Evolutionary conservation across 2,329 filamentous ascomycete species (phyloP), one percentile per base, ranked within the genome.

Genomic region (Aspergillus fischeri): DNA sequence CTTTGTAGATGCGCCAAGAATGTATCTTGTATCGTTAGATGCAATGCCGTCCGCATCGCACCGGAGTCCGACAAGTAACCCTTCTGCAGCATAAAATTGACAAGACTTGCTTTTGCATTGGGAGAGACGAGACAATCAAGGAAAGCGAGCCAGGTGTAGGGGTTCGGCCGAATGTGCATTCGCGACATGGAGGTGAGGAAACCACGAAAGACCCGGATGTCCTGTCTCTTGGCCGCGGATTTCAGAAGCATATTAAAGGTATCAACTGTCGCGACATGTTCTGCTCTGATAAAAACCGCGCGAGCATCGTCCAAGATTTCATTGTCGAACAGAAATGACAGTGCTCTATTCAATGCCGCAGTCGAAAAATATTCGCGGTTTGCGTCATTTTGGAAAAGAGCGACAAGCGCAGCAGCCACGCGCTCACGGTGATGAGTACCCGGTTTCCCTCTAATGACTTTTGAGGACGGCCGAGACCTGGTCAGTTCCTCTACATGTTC

Each of bases 241-340:
- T 65, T 63, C 42, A 81, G 61, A 51, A 81, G 64, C 48, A 79
- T 75, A 51, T 80, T 80, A 61, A 75, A 79, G 5, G 75, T 77
- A 42, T 77, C 73, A 4, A 70, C 65, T 2, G 72, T 72, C 32
- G 73, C 67, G 25, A 75, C 61, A 49, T 72, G 65, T 52, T 76
- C 70, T 56, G 73, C 70, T 17, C 54, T 64, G 17, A 67, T 60
- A 51, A 78, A 74, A 6, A 80, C 59, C 1, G 55, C 38, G 38
- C 70, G 70, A 14, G 73, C 71, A 52, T 65, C 59, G 3, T 56
- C 49, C 25, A 76, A 64, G 29, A 67, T 65, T 35, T 73, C 68
- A 48, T 70, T 58, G 4, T 69, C 61, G 55, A 72, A 68, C 44
- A 78, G 68, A 57, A 67, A 80, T 21, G 59, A 60, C 48, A 80